phyloP scores from a whole-genome alignment of 2,329 filamentous ascomycete genomes.

The Gremmenia infestans region DNA sequence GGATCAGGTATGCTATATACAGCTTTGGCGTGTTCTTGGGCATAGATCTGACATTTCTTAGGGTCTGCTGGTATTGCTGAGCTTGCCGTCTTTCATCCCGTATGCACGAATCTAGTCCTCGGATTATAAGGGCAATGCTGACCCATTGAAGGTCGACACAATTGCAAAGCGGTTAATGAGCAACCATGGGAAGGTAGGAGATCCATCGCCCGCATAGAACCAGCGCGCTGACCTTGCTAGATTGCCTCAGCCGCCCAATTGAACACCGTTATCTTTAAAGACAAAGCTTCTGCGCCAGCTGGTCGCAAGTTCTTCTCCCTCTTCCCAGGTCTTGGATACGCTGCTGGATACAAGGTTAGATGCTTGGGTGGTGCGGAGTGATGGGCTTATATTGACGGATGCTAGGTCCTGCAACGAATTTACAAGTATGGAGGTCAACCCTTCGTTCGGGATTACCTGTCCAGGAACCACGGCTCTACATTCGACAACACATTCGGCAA shows the following conservation, averaged over 20 bases:
- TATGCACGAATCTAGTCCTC: constrained; percentile 37
- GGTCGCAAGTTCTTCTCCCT: constrained; percentile 85
- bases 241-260: constrained; percentile 59
- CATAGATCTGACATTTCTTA: constrained; percentile 35
- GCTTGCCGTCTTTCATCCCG: constrained; percentile 87
- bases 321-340: constrained; percentile 95
- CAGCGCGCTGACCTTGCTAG: constrained; percentile 33
- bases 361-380: background rate
- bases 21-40: background rate
- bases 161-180: constrained; percentile 99
- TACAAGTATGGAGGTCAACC: constrained; percentile 99
- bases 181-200: constrained; percentile 72
- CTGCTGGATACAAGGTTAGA: constrained; percentile 86
- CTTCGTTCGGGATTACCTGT: constrained; percentile 85
- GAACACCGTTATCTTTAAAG: constrained; percentile 91
- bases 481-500: constrained; percentile 92
- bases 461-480: constrained; percentile 68
- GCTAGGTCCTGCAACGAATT: constrained; percentile 81
- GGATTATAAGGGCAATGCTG: constrained; percentile 16
- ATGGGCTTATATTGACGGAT: background rate
- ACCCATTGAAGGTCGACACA: constrained; percentile 73
- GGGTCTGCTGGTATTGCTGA: constrained; percentile 91
- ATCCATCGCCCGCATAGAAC: background rate
- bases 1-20: constrained; percentile 68
- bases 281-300: constrained; percentile 67